Percentiles rank a stretch among this genome's conserved stretches.
Evolutionary conservation across 768 basidiomycete species (phyloP).

Genomic region (Boletus rex-veris): DNA sequence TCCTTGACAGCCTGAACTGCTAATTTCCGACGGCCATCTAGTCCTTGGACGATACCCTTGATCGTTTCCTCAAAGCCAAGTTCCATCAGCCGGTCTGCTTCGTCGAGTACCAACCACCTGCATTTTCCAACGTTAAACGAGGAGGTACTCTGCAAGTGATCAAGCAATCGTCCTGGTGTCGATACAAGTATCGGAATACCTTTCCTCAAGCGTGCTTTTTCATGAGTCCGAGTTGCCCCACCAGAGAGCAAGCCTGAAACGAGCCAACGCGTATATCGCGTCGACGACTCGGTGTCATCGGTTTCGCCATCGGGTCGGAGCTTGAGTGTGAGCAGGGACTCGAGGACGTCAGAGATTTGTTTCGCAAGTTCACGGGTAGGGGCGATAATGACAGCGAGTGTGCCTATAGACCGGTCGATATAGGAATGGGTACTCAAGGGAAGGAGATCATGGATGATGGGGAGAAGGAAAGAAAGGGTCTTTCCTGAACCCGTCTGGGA

Average conservation of each 20-base stretch:
- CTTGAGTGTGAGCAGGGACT: slow-evolving; percentile 72
- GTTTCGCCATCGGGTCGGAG: slow-evolving; percentile 56
- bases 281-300: slow-evolving; percentile 42
- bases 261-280: slow-evolving; percentile 80
- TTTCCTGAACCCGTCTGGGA: slow-evolving; percentile 98
- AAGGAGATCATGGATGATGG: slow-evolving; percentile 91
- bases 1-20: slow-evolving; percentile 64
- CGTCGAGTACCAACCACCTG: slow-evolving; percentile 94
- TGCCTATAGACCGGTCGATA: slow-evolving; percentile 93
- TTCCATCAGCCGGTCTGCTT: slow-evolving; percentile 97
- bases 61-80: slow-evolving; percentile 97
- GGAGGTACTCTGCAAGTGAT: slow-evolving; percentile 94
- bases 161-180: slow-evolving; percentile 91
- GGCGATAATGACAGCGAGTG: slow-evolving; percentile 89
- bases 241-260: slow-evolving; percentile 92
- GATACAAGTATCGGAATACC: slow-evolving; percentile 94
- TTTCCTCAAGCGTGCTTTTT: slow-evolving; percentile 93
- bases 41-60: slow-evolving; percentile 77
- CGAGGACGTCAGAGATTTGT: slow-evolving; percentile 95
- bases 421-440: slow-evolving; percentile 87
- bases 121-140: slow-evolving; percentile 92
- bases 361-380: slow-evolving; percentile 95
- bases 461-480: slow-evolving; percentile 88
- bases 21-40: slow-evolving; percentile 79
- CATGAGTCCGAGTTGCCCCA: slow-evolving; percentile 90